Evolutionary conservation across 768 basidiomycete species (phyloP).

Genomic region (Tephrocybe sp.): DNA sequence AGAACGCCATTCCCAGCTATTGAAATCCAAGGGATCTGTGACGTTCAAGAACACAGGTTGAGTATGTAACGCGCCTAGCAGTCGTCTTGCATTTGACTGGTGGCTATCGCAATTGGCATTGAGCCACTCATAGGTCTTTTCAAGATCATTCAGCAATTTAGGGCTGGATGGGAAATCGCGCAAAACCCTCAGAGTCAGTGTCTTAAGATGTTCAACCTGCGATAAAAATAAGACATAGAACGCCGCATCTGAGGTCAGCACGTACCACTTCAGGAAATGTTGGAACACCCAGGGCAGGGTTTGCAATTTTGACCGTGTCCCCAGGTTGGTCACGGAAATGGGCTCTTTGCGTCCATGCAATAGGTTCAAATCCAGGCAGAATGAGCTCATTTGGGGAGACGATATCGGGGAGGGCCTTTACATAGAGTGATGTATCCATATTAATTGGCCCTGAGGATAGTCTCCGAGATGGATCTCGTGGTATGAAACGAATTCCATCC

Average conservation of each 20-base stretch:
- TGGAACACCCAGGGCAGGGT: constrained; percentile 40
- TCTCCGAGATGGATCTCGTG: constrained; percentile 23
- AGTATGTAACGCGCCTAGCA: constrained; percentile 19
- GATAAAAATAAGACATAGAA: neutral
- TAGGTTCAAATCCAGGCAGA: constrained; percentile 32
- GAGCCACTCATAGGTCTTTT: constrained; percentile 45
- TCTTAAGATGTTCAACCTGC: constrained; percentile 42
- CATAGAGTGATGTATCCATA: constrained; percentile 22
- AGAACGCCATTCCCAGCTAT: constrained; percentile 40
- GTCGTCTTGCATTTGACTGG: constrained; percentile 13
- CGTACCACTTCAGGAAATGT: constrained; percentile 43
- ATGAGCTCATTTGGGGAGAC: constrained; percentile 40
- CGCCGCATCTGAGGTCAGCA: neutral
- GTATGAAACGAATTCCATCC: constrained; percentile 40
- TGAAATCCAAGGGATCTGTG: constrained; percentile 28
- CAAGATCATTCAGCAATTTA: constrained; percentile 36
- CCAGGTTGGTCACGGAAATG: constrained; percentile 28
- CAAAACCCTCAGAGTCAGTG: constrained; percentile 29
- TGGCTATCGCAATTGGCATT: constrained; percentile 23
- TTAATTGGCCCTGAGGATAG: neutral
- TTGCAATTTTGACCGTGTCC: constrained; percentile 29
- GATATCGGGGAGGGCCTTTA: constrained; percentile 27
- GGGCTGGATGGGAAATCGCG: constrained; percentile 21
- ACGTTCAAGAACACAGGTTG: constrained; percentile 47
- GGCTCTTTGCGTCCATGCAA: constrained; percentile 54